A percentile compares a stretch with the other conserved stretches of the same genome.
Conservation (phyloP, 2,329 filamentous ascomycete species). For the Paecilomyces dactylethromorphus region DNA sequence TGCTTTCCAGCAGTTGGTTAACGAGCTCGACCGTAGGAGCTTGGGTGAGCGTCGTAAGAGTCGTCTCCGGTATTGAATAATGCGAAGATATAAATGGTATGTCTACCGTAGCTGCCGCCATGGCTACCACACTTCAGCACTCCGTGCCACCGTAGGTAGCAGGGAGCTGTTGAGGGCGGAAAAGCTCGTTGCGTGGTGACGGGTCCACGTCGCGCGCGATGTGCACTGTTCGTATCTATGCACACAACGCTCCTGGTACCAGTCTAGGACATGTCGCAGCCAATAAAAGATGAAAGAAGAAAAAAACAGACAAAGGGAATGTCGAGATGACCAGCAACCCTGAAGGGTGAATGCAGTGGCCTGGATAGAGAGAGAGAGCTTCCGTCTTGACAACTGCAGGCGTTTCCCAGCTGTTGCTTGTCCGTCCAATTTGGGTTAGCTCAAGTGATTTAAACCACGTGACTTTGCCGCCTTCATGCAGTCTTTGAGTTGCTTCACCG, state of each 20-base stretch:
- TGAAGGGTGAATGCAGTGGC: neutral
- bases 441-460: neutral
- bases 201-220: constrained; percentile 6
- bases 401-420: neutral
- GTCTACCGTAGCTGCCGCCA: constrained; percentile 53
- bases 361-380: constrained; percentile 1
- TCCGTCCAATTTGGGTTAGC: constrained; percentile 1
- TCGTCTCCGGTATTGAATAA: constrained; percentile 51
- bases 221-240: constrained; percentile 9
- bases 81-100: constrained; percentile 54
- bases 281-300: constrained; percentile 4
- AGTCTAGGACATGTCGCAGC: constrained; percentile 12
- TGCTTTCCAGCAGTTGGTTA: constrained; percentile 63
- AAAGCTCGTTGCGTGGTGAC: constrained; percentile 5
- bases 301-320: constrained; percentile 10
- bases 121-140: constrained; percentile 21
- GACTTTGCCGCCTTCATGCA: neutral
- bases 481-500: neutral
- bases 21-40: constrained; percentile 71
- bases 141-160: constrained; percentile 6
- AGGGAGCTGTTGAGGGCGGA: constrained; percentile 9
- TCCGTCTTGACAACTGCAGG: neutral
- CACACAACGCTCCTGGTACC: constrained; percentile 9
- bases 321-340: constrained; percentile 1
- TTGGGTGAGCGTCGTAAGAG: constrained; percentile 49